Evolutionary conservation across 257 asterid genomes (phyloP), one percentile per base, ranked within the genome.

Genomic region (Parsonsia alboflavescens): DNA sequence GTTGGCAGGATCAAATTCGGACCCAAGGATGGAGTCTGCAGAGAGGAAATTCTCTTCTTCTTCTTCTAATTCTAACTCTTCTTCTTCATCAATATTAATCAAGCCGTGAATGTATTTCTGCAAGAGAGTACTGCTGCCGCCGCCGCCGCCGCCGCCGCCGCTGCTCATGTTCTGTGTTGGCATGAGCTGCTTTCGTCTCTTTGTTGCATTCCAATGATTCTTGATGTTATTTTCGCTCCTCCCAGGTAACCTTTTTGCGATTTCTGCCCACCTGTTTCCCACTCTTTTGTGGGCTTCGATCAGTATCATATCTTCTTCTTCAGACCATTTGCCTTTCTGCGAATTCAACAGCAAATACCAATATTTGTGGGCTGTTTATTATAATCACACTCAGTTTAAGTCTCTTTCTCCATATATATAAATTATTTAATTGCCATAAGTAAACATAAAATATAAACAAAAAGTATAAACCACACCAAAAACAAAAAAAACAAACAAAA

Each of bases 201-300:
- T 89, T 0, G 90, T 85, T 0, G 92, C 91, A 46, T 89, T 86
- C 89, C 89, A 89, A 22, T 86, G 96, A 80, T 89, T 89, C 65
- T 89, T 89, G 33, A 89, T 87, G 0, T 87, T 83, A 76, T 89
- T 89, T 44, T 89, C 93, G 33, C 88, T 87, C 74, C 96, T 79
- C 7, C 96, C 92, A 0, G 92, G 89, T 74, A 89, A 62, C 80
- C 85, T 85, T 46, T 80, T 78, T 1, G 92, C 90, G 0, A 89
- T 87, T 50, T 89, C 92, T 1, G 90, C 89, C 95, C 95, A 89
- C 73, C 71, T 79, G 79, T 87, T 89, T 42, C 95, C 92, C 8
- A 87, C 17, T 42, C 77, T 79, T 15, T 28, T 75, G 72, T 89
- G 96, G 56, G 88, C 87, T 59, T 79, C 78, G 7, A 88, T 86